Evolutionary conservation across 371 early-diverging fungal genomes (phyloP), one percentile per base, ranked within the genome.

Genomic region (Mortierella sp.): DNA sequence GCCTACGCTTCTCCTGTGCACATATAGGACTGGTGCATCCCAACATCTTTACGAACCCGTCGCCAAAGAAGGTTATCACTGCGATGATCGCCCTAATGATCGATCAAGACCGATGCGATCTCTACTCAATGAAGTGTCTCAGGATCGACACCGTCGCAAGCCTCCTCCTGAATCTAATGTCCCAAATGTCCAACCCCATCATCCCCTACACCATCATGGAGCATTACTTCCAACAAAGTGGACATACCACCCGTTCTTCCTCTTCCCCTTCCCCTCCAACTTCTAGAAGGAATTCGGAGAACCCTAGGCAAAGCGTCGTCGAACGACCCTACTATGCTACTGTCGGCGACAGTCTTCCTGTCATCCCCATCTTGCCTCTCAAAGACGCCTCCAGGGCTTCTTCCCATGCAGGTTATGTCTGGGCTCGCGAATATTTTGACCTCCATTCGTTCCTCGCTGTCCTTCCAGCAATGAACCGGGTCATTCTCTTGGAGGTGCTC

Each of bases 111-210:
- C 82, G 86, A 4, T 80, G 75, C 26, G 80, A 80, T 16, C 68
- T 82, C 42, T 86, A 77, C 28, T 5, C 86, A 3, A 79, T 80
- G 58, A 74, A 86, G 38, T 86, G 82, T 52, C 75, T 86, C 26
- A 74, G 86, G 10, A 86, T 86, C 34, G 86, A 86, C 48, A 86
- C 86, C 3, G 86, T 86, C n/a, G 80, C 76, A 31, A 80, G 77
- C 31, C 58, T 86, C 70, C 42, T 86, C 73, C 58, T 86, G 38
- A 86, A 86, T 55, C 16, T 80, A 28, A 63, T 86, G 28, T 86
- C 82, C 3, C 86, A 82, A 58, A 86, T 86, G 86, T 86, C 86
- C 50, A 86, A 82, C 52, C 86, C 86, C 19, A 80, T 86, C 26
- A 76, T 86, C 34, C 86, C 86, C 11, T 86, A 86, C 68, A 52